phyloP scores from a whole-genome alignment of 2,329 filamentous ascomycete species.

The Xylaria sp. region DNA sequence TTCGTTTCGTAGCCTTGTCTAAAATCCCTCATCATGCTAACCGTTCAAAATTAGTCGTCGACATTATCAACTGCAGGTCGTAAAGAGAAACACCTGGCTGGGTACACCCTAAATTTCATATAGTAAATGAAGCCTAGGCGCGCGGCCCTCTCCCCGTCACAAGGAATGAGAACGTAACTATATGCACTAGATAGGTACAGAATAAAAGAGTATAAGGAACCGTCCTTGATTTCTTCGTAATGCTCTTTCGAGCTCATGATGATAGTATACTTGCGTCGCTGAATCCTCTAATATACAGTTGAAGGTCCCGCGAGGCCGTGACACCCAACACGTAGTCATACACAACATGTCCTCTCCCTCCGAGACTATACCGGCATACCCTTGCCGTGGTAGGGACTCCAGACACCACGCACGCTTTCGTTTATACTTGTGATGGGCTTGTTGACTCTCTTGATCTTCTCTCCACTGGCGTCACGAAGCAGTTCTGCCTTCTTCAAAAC shows the following conservation, averaged over 20 bases:
- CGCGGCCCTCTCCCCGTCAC: not conserved
- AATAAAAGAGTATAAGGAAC: slow-evolving; percentile 4
- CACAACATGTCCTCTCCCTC: slow-evolving; percentile 19
- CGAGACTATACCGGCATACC: slow-evolving; percentile 55
- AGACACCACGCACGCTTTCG: slow-evolving; percentile 71
- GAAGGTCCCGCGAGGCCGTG: not conserved
- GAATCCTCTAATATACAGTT: slow-evolving; percentile 22
- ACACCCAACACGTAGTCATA: slow-evolving; percentile 17
- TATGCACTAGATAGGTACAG: not conserved
- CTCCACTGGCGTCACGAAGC: slow-evolving; percentile 74
- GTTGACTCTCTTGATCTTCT: slow-evolving; percentile 69
- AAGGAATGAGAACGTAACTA: not conserved
- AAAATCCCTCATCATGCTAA: slow-evolving; percentile 4
- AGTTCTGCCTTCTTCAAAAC: slow-evolving; percentile 80
- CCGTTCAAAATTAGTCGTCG: slow-evolving; percentile 55
- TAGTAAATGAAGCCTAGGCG: slow-evolving; percentile 4
- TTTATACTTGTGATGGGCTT: slow-evolving; percentile 70
- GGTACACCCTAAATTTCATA: slow-evolving; percentile 8
- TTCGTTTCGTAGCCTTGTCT: not conserved
- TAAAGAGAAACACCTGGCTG: slow-evolving; percentile 41
- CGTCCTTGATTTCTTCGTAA: slow-evolving; percentile 2
- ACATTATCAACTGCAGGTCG: slow-evolving; percentile 64
- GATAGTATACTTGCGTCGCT: slow-evolving; percentile 20
- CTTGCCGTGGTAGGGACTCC: slow-evolving; percentile 72
- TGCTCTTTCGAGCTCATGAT: slow-evolving; percentile 11